A percentile compares a stretch with the other conserved stretches of the same genome.
Evolutionary conservation across 495 filamentous ascomycete species (phyloP).

Genomic region (Xylaria sp.): DNA sequence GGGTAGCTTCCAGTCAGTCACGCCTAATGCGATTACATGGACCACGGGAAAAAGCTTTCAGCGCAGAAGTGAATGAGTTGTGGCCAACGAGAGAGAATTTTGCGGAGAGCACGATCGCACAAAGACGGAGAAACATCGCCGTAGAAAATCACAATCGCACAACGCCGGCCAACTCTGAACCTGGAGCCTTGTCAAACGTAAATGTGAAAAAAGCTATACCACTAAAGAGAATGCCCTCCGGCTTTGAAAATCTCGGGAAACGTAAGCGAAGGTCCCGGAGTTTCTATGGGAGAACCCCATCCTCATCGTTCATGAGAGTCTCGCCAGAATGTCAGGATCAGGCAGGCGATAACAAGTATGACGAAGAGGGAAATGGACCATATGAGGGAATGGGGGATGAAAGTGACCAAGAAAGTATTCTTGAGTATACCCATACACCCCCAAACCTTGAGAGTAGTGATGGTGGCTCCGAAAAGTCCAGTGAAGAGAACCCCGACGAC

Average conservation of each 20-base stretch:
- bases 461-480: not conserved
- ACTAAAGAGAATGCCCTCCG: constrained; percentile 31
- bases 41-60: constrained; percentile 8
- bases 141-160: constrained; percentile 4
- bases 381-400: not conserved
- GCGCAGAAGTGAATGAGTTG: constrained; percentile 24
- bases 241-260: constrained; percentile 38
- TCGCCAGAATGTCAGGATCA: not conserved
- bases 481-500: constrained; percentile 8
- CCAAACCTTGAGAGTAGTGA: not conserved
- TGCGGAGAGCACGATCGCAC: constrained; percentile 28
- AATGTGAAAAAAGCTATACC: not conserved
- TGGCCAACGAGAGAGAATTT: constrained; percentile 42
- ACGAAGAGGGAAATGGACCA: not conserved
- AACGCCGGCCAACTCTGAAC: not conserved
- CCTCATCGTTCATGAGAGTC: not conserved
- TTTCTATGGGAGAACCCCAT: not conserved
- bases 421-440: not conserved
- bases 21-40: not conserved
- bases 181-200: not conserved
- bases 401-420: not conserved
- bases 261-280: not conserved
- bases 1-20: not conserved
- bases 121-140: constrained; percentile 3
- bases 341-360: constrained; percentile 10